phyloP scores from a whole-genome alignment of 2,329 filamentous ascomycete genomes.

The Ophiostoma sp. region DNA sequence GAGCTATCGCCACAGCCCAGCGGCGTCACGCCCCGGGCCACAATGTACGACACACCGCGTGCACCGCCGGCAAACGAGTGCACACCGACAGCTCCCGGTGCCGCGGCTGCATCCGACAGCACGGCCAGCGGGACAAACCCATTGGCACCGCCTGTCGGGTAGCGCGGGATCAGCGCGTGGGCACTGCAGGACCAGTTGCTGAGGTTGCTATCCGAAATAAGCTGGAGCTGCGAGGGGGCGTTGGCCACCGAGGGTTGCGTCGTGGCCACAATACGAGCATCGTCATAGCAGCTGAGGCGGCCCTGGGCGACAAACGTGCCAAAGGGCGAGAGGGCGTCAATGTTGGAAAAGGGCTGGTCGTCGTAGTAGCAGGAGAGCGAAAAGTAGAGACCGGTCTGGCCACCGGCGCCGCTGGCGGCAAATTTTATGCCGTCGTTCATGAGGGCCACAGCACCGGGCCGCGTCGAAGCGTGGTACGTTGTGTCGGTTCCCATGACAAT shows the following conservation, averaged over 20 bases:
- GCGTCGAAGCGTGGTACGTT: slow-evolving; percentile 36
- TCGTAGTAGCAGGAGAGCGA: slow-evolving; percentile 47
- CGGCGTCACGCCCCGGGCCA: slow-evolving; percentile 44
- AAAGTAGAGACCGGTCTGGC: slow-evolving; percentile 38
- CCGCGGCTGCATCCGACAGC: slow-evolving; percentile 35
- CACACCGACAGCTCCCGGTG: slow-evolving; percentile 37
- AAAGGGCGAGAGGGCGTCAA: slow-evolving; percentile 38
- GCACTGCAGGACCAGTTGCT: slow-evolving; percentile 47
- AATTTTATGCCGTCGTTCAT: slow-evolving; percentile 42
- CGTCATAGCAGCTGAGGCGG: slow-evolving; percentile 43
- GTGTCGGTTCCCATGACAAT: slow-evolving; percentile 46
- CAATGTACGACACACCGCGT: slow-evolving; percentile 45
- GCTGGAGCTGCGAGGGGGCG: slow-evolving; percentile 29
- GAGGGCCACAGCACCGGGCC: slow-evolving; percentile 38
- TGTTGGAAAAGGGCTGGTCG: slow-evolving; percentile 27
- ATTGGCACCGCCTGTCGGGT: slow-evolving; percentile 39
- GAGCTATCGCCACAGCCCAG: slow-evolving; percentile 44
- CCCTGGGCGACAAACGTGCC: slow-evolving; percentile 44
- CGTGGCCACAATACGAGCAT: slow-evolving; percentile 43
- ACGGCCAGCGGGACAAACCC: slow-evolving; percentile 45
- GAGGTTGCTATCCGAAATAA: slow-evolving; percentile 40
- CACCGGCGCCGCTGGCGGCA: slow-evolving; percentile 26
- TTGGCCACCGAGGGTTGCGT: slow-evolving; percentile 32
- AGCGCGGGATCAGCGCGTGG: slow-evolving; percentile 44
- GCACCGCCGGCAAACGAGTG: slow-evolving; percentile 41